Base-by-base conservation (phyloP, 164 flowering plant species). In the Pachysandra terminalis region DNA sequence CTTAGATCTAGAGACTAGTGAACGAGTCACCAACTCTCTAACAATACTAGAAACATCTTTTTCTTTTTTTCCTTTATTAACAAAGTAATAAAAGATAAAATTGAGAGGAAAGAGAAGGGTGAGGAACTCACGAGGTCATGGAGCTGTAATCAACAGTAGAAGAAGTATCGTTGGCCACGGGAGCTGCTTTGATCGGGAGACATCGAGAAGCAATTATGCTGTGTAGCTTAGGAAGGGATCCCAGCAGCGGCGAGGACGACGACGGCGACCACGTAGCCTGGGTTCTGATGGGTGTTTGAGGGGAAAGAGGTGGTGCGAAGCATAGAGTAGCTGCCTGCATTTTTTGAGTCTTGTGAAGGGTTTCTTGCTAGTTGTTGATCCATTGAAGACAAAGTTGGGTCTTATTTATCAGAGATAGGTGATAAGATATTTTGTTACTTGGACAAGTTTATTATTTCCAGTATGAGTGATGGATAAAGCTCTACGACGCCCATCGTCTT, bases 141-240 rank as follows among this genome's bases (percentile, higher is more conserved):
- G 93, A 78, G 75, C 65, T 82, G 76, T 88, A 88, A 64, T 86
- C 89, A 26, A 85, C 82, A 0, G 81, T 77, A 23, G 79, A n/a
- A n/a, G n/a, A 56, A 37, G 77, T 22, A 7, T 83, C 85, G 13
- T 37, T 22, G 49, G 76, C 1, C 1, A 19, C 61, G 2, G 77
- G 21, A 7, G 63, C 24, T 32, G 81, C 78, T 69, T 66, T 80
- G 68, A 75, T 54, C 10, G 66, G 25, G 3, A 71, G 13, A 35
- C 59, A 49, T 28, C 48, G 76, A 25, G 76, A 35, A 40, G 63
- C 40, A 28, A 22, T 19, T 24, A 60, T 40, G 26, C 9, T 61
- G 23, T 41, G 68, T 6, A 61, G 65, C 63, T 63, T 73, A 21
- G 77, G 68, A 22, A 64, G 2, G 21, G 74, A 52, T 37, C 53